A percentile compares a stretch with the other conserved stretches of the same genome.
Evolutionary conservation across 2,329 filamentous ascomycete genomes (phyloP).

Genomic region (Penicillium sp.): DNA sequence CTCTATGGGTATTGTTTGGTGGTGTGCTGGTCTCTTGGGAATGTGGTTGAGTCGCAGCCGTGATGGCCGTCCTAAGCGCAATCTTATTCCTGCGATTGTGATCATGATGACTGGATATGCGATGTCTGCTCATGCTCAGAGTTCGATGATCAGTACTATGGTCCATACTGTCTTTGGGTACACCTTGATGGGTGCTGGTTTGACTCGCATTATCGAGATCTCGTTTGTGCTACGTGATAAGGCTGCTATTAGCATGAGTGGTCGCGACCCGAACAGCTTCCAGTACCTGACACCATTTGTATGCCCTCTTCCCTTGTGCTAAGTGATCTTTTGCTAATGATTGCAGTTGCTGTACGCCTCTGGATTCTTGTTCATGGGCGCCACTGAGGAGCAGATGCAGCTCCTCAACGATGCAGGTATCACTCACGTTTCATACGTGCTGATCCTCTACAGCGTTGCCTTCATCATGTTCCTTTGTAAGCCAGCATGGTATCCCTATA

Average conservation of each 20-base stretch:
- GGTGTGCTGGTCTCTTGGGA: constrained; percentile 86
- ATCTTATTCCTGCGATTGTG: constrained; percentile 88
- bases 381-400: constrained; percentile 93
- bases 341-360: constrained; percentile 80
- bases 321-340: constrained; percentile 25
- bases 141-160: constrained; percentile 78
- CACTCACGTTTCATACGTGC: constrained; percentile 86
- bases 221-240: constrained; percentile 80
- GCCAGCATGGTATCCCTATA: constrained; percentile 24
- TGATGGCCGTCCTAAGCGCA: constrained; percentile 82
- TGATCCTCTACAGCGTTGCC: constrained; percentile 86
- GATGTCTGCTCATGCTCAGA: constrained; percentile 90
- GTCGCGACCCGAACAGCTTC: constrained; percentile 69
- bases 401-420: constrained; percentile 72
- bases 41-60: constrained; percentile 87
- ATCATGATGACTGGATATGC: constrained; percentile 91
- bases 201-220: constrained; percentile 85
- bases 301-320: constrained; percentile 44
- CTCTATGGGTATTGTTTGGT: constrained; percentile 99
- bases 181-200: constrained; percentile 85
- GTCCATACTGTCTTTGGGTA: constrained; percentile 91
- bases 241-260: constrained; percentile 63
- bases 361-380: constrained; percentile 96
- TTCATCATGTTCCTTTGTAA: constrained; percentile 86
- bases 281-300: constrained; percentile 70